Conservation (phyloP, 208 protist species). For the Plasmodiophora brassicae region DNA sequence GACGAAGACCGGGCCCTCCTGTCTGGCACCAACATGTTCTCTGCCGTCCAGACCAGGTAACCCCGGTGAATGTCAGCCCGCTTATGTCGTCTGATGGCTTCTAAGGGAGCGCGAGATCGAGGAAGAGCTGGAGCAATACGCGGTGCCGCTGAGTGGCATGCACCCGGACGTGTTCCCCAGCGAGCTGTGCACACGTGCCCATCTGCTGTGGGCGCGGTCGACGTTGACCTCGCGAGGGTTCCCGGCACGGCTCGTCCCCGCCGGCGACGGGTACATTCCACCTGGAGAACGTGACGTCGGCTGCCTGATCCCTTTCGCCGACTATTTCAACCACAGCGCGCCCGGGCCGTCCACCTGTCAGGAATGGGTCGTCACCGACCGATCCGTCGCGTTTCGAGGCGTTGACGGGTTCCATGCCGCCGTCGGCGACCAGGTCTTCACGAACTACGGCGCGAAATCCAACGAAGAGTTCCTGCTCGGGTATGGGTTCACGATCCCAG, state of each 20-base stretch:
- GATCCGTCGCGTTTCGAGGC: neutral
- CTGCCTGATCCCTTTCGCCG: slow-evolving; percentile 4
- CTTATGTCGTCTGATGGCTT: neutral
- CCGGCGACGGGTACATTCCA: too few relatives aligned
- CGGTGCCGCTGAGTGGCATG: neutral
- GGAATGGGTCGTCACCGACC: neutral
- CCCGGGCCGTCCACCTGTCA: neutral
- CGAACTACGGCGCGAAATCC: slow-evolving; percentile 30
- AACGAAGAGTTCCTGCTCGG: slow-evolving; percentile 27
- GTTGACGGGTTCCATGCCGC: neutral
- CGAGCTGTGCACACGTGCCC: neutral
- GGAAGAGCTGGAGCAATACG: neutral
- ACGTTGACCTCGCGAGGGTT: neutral
- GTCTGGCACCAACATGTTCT: neutral
- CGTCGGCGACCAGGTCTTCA: neutral
- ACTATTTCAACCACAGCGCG: neutral
- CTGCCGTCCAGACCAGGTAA: neutral
- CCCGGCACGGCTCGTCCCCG: neutral
- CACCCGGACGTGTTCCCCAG: neutral
- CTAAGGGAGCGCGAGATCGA: neutral
- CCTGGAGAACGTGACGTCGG: too few relatives aligned
- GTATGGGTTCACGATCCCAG: slow-evolving; percentile 1
- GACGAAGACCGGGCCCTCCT: neutral
- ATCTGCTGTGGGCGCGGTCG: neutral
- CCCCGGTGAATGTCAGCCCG: neutral